Evolutionary conservation across 2,329 filamentous ascomycete genomes (phyloP), one percentile per base, ranked within the genome.

Genomic region (Cercospora janseana): DNA sequence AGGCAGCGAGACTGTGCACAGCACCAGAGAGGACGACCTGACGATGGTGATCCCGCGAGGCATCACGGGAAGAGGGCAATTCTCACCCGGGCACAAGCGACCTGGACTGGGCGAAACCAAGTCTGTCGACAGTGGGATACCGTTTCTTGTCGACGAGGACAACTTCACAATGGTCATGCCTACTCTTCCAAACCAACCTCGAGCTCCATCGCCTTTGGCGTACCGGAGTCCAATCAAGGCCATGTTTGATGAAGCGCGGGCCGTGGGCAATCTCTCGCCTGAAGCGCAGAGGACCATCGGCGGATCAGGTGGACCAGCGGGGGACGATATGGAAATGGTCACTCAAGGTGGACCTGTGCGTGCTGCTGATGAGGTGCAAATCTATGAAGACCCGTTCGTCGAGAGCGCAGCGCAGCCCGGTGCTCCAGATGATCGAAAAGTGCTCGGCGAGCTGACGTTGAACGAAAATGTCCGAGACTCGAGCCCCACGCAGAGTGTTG

Each of bases 371-470:
- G 72, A 72, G 46, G 73, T 78, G 3, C 73, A 74, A 45, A 75
- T 78, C 21, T 79, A 77, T 55, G 78, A 80, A 62, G 77, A 79
- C 54, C 76, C 76, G 1, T 74, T 75, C 46, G 70, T 69, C 28
- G 68, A 68, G 31, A 68, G 70, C 28, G 65, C 67, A 32, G 61
- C 63, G 6, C 58, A 57, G 40, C 44, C 54, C 3, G 55, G 52
- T 8, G 51, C 55, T 3, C 55, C 56, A 20, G 62, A 66, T 26
- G 67, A 70, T 18, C 60, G 63, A 8, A 66, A 71, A 41, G 75
- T 78, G 3, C 71, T 79, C 8, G 73, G 74, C 46, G 76, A 79
- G 57, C 65, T 79, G 3, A 73, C 75, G 3, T 66, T 76, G 38
- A 78, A 78, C 50, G 73, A 75, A 57, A 73, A 72, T 57, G 58